Evolutionary conservation across 1,139 yeast genomes (phyloP).

Genomic region (Sugiyamaella sp.): DNA sequence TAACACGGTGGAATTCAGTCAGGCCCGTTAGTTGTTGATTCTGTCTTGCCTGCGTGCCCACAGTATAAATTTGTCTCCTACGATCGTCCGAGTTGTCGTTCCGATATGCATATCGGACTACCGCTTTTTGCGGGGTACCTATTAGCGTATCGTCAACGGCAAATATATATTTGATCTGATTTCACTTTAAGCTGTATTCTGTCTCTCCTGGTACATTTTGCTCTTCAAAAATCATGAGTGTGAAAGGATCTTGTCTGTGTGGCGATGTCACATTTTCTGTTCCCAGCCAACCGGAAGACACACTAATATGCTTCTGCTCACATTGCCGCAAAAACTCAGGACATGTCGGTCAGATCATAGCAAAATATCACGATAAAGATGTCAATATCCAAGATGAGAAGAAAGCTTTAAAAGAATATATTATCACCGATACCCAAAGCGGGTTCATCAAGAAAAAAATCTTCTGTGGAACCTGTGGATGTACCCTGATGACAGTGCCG

Average conservation of each 20-base stretch:
- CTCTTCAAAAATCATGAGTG: constrained; percentile 2
- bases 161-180: too few species aligned
- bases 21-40: too few species aligned
- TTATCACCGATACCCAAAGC: constrained; percentile 33
- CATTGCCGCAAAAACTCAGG: constrained; percentile 42
- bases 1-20: too few species aligned
- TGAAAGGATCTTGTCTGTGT: constrained; percentile 36
- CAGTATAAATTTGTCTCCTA: too few species aligned
- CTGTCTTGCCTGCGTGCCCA: too few species aligned
- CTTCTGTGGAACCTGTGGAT: constrained; percentile 38
- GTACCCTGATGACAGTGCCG: constrained; percentile 37
- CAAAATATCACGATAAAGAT: constrained; percentile 28
- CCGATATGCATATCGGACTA: too few species aligned
- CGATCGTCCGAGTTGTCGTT: too few species aligned
- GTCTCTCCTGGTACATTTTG: neutral
- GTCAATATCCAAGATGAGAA: constrained; percentile 31
- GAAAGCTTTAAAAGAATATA: constrained; percentile 28
- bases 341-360: constrained; percentile 37
- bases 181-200: neutral
- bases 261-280: constrained; percentile 31
- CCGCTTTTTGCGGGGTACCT: too few species aligned
- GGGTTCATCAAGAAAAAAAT: constrained; percentile 37
- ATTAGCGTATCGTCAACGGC: too few species aligned
- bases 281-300: constrained; percentile 28
- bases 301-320: constrained; percentile 35